Evolutionary conservation across 257 asterid species (phyloP), one percentile per base, ranked within the genome.

Genomic region (Ajuga chamaepitys): DNA sequence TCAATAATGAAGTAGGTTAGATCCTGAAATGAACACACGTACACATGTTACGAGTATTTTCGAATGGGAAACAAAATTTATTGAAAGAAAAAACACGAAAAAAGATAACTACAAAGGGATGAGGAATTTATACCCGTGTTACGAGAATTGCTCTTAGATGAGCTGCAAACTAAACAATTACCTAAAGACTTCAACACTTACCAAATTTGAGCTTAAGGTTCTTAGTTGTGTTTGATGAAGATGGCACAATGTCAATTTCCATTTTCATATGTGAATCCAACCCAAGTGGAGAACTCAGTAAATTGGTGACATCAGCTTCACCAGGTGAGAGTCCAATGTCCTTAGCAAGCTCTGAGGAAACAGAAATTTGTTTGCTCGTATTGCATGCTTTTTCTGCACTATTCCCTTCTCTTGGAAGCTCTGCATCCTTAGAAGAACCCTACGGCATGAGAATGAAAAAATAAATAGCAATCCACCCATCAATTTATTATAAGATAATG

Each of bases 391-490:
- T 85, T 67, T 85, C 91, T 42, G 75, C 63, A 77, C 59, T 79
- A 56, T 44, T 62, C 70, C 79, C 84, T 65, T 87, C 96, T 75
- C 68, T 88, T 53, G 38, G 77, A 74, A 71, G 73, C 75, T 90
- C 97, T 66, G 88, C 75, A 70, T 82, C 88, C 86, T 85, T 89
- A 57, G 91, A 80, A 66, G 87, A 71, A 73, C 86, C 83, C 95
- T 90, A 71, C 46, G 72, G 56, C 72, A 74, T 14, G 70, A 67
- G 62, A 70, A 64, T 26, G n/a, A 38, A 68, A 37, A 12, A 55
- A 51, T 45, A 35, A 68, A 67, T 46, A 30, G 60, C 66, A 53
- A 73, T 64, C 20, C 22, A 18, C 20, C 58, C 17, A 66, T 42
- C 26, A 46, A 59, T 12, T 32, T 59, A 21, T 45, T 21, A 53